Evolutionary conservation across 2,329 filamentous ascomycete genomes (phyloP).

Genomic region (Penicillium sp.): DNA sequence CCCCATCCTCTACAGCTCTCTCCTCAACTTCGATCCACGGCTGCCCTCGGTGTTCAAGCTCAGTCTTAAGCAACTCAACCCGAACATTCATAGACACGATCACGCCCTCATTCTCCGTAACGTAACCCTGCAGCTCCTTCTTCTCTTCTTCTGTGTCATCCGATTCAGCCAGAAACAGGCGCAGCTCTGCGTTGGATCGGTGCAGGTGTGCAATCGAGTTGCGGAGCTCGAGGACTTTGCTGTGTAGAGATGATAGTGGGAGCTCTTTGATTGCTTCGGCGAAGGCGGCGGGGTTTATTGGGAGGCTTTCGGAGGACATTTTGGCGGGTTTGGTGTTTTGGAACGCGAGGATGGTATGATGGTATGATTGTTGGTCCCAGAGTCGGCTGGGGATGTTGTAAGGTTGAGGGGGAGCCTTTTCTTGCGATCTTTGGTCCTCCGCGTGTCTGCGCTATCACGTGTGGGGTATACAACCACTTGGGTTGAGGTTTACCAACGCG

Average conservation of each 20-base stretch:
- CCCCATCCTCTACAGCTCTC: slow-evolving; percentile 20
- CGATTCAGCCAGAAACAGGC: slow-evolving; percentile 48
- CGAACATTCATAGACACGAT: slow-evolving; percentile 56
- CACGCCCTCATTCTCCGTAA: slow-evolving; percentile 59
- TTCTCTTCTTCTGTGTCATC: slow-evolving; percentile 52
- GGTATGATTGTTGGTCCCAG: not conserved
- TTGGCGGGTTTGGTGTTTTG: slow-evolving; percentile 1
- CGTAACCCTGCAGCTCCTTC: slow-evolving; percentile 36
- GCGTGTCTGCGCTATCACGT: not conserved
- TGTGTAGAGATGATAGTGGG: slow-evolving; percentile 57
- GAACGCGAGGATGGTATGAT: not conserved
- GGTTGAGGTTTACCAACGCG: not conserved
- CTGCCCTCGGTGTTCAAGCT: slow-evolving; percentile 56
- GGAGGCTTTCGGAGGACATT: slow-evolving; percentile 52
- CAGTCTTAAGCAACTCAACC: slow-evolving; percentile 50
- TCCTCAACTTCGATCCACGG: slow-evolving; percentile 46
- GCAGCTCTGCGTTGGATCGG: slow-evolving; percentile 57
- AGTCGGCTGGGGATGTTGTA: not conserved
- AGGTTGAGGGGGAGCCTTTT: not conserved
- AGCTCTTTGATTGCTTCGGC: slow-evolving; percentile 57
- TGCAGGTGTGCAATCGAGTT: slow-evolving; percentile 61
- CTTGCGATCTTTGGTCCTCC: not conserved
- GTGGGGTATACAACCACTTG: not conserved
- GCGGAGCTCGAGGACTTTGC: slow-evolving; percentile 59
- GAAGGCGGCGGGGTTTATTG: slow-evolving; percentile 53